Conservation (phyloP, 2,329 filamentous ascomycete species). For the Alternaria atra region DNA sequence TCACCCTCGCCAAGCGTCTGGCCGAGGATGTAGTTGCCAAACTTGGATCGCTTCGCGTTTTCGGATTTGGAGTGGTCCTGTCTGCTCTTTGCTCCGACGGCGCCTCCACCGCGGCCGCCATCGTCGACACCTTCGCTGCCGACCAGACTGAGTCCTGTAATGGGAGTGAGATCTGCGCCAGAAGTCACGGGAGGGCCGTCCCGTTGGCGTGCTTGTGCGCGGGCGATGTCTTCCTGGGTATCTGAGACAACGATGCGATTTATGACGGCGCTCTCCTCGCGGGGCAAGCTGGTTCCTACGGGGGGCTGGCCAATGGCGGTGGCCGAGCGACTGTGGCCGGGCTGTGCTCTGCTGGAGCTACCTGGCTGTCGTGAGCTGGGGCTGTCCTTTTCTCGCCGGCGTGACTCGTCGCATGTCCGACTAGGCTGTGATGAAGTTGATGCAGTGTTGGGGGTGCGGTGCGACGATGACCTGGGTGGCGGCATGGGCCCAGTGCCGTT, state of each 20-base stretch:
- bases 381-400: slow-evolving; percentile 60
- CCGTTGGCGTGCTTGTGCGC: slow-evolving; percentile 74
- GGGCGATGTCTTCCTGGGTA: slow-evolving; percentile 75
- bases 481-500: slow-evolving; percentile 69
- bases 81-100: slow-evolving; percentile 57
- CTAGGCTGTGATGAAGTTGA: slow-evolving; percentile 38
- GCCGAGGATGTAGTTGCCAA: slow-evolving; percentile 94
- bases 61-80: slow-evolving; percentile 66
- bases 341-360: slow-evolving; percentile 45
- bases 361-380: slow-evolving; percentile 53
- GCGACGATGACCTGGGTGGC: slow-evolving; percentile 82
- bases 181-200: slow-evolving; percentile 62
- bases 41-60: slow-evolving; percentile 79
- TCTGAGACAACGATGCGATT: slow-evolving; percentile 80
- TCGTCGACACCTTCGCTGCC: slow-evolving; percentile 62
- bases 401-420: slow-evolving; percentile 43
- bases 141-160: slow-evolving; percentile 59
- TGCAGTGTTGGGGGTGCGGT: slow-evolving; percentile 54
- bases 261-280: slow-evolving; percentile 81
- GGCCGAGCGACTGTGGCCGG: slow-evolving; percentile 56
- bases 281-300: slow-evolving; percentile 64
- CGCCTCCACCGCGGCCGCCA: slow-evolving; percentile 53
- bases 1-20: slow-evolving; percentile 97
- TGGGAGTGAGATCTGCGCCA: slow-evolving; percentile 56
- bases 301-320: slow-evolving; percentile 64